Percentiles rank a stretch among this genome's conserved stretches.
These are phyloP conservation scores for Populus euphratica DNA, from an alignment of 345 rosid species.

Conservation along the genomic window DNA sequence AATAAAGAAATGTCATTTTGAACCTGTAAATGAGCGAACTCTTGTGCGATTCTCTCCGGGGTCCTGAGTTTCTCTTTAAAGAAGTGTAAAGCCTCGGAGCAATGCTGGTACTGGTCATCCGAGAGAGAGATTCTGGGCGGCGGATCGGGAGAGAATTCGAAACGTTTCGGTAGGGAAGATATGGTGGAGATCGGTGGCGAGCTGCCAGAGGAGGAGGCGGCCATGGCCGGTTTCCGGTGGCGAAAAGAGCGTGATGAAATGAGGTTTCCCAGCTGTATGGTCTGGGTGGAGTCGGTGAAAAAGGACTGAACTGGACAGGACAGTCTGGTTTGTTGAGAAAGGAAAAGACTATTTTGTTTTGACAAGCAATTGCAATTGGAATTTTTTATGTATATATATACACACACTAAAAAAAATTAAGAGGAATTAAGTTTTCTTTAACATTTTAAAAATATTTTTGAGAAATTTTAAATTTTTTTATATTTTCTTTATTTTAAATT, in stretches of 20 bases:
- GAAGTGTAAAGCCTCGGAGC: conserved; percentile 57
- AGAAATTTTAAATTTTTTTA: too few species aligned
- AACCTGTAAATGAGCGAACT: conserved; percentile 66
- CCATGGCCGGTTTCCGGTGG: conserved; percentile 49
- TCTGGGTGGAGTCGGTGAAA: too few species aligned
- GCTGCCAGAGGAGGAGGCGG: conserved; percentile 28
- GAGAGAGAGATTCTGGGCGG: conserved; percentile 53
- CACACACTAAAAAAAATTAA: too few species aligned
- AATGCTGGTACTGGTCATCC: conserved; percentile 51
- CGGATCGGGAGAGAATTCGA: conserved; percentile 46
- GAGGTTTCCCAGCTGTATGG: conserved; percentile 59
- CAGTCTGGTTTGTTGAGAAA: too few species aligned
- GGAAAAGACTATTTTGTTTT: too few species aligned
- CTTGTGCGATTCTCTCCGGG: conserved; percentile 44
- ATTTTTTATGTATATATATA: too few species aligned
- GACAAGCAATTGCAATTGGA: too few species aligned
- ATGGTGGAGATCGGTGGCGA: conserved; percentile 8
- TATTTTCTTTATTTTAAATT: too few species aligned
- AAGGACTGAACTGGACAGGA: too few species aligned
- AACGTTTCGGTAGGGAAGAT: conserved; percentile 11
- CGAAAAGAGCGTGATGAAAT: conserved; percentile 21
- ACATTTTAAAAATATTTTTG: too few species aligned
- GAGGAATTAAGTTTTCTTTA: too few species aligned
- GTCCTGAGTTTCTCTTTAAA: conserved; percentile 41
- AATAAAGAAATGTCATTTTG: background rate